These are phyloP conservation scores for Tetrapisispora iriomotensis DNA, from an alignment of 805 yeast species.

Conservation along the genomic window DNA sequence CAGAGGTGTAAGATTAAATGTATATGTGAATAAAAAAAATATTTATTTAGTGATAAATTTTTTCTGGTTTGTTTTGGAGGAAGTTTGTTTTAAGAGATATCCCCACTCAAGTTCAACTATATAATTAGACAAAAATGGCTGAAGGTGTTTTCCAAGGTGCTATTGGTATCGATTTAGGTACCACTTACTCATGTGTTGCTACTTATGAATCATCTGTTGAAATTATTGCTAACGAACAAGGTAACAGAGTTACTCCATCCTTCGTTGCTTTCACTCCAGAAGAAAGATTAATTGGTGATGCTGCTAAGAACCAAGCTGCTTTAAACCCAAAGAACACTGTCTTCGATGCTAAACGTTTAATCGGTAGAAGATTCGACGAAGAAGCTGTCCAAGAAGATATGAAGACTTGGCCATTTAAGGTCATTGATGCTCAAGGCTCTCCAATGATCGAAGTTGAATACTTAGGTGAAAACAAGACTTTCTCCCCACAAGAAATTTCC, in stretches of 20 bases:
- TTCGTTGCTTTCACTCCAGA: constrained; percentile 72
- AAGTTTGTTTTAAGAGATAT: not conserved
- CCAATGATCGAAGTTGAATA: constrained; percentile 64
- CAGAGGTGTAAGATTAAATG: no score
- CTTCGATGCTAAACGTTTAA: constrained; percentile 76
- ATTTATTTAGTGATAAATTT: no score
- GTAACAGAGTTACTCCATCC: constrained; percentile 79
- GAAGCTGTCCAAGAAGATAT: constrained; percentile 77
- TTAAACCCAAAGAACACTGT: constrained; percentile 69
- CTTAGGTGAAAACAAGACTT: constrained; percentile 58
- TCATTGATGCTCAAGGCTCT: constrained; percentile 52
- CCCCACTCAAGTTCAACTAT: not conserved
- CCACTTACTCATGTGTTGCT: constrained; percentile 74
- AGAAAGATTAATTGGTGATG: constrained; percentile 75
- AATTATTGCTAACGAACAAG: constrained; percentile 74
- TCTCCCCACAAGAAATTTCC: constrained; percentile 68
- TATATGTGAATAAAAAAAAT: no score
- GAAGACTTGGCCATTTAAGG: constrained; percentile 83
- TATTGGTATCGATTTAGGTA: constrained; percentile 97
- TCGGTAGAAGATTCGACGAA: constrained; percentile 70
- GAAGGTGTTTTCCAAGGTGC: constrained; percentile 99
- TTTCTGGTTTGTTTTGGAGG: not conserved
- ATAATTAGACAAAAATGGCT: constrained; percentile 49
- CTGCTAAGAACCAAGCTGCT: constrained; percentile 79
- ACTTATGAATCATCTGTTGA: constrained; percentile 69